Base-by-base conservation (phyloP, 495 filamentous ascomycete species). In the Penicillium pulvis region DNA sequence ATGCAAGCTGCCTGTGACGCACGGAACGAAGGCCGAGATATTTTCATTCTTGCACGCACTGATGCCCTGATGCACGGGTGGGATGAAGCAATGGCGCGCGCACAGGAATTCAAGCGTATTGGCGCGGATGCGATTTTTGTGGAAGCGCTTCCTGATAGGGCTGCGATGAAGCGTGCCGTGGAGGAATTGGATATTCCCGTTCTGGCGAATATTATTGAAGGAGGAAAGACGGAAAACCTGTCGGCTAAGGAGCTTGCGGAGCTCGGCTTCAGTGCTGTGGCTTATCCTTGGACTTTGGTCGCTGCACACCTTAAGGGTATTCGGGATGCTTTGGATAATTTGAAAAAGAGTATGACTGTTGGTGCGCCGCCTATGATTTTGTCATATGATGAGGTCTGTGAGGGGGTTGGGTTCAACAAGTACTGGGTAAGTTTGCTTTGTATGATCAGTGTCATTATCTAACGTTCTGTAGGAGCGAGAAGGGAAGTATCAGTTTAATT, bases 151-250 rank as follows among this genome's bases (percentile, higher is more conserved):
- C 75, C 75, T 4, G 73, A 75, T 57, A 58, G 67, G 4, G 71
- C 71, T 9, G 61, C 74, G 2, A 79, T 77, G 75, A 62, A 59
- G 55, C 63, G 59, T 0, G 71, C 65, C 36, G 71, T 68, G 0
- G 44, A 68, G 35, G 71, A 77, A 44, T 39, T 79, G 10, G 61
- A 65, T 20, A 67, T 74, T 23, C 73, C 74, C 0, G 67, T 72
- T 28, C 67, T 78, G 10, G 75, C 68, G 0, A 79, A 79, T 60
- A 77, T 79, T 10, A 78, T 79, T 20, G 75, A 80, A 47, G 75
- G 75, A 0, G 71, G 74, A 3, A 71, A 73, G 59, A 51, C 49
- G n/a, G 49, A 51, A 31, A 51, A 51, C 39, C 12, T 51, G 8
- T 51, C 49, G 5, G 49, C 49, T 17, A 51, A 51, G 31, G 49